Base-by-base conservation (phyloP, 768 basidiomycete species). In the Suillus americanus region DNA sequence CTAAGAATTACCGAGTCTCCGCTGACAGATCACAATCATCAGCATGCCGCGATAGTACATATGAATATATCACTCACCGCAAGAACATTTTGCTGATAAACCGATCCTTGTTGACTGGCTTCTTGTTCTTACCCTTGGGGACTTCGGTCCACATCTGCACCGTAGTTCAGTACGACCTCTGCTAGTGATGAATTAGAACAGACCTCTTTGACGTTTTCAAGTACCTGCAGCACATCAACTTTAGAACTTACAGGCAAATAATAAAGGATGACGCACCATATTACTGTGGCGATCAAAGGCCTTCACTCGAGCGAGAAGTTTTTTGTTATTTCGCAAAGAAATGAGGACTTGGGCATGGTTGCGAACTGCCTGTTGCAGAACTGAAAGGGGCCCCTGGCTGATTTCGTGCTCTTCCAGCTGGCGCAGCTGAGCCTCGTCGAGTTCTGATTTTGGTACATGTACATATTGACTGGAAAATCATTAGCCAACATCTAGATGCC, bases 71-170 rank as follows among this genome's bases (percentile, higher is more conserved):
- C 43, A 77, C 87, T 60, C 71, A 91, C 92, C 94, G 86, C 66
- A 99, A 79, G 79, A 97, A 99, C 95, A 99, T 97, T 81, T 99
- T 99, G 77, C 95, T 97, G 77, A 99, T 97, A 82, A 99, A 99
- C 56, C 97, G 86, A 79, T 99, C 97, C 80, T 99, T 99, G 83
- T 99, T 99, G 63, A 99, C 89, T 8, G 97, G 94, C 75, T 98
- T 99, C 82, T 97, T 98, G 75, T 95, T 95, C 81, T 99, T 99
- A 46, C 95, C 95, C 79, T 98, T 99, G 23, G 97, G 97, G 55
- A 89, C 78, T 77, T 99, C 97, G 25, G 96, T 98, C 97, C 97
- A 99, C 97, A 99, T 99, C 95, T 99, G 66, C 40, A 65, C 59
- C 68, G 25, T 30, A 30, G 51, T 66, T 68, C 35, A 68, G 35